Conservation (phyloP, 169 alveolate species). For the Plasmodium fragile region DNA sequence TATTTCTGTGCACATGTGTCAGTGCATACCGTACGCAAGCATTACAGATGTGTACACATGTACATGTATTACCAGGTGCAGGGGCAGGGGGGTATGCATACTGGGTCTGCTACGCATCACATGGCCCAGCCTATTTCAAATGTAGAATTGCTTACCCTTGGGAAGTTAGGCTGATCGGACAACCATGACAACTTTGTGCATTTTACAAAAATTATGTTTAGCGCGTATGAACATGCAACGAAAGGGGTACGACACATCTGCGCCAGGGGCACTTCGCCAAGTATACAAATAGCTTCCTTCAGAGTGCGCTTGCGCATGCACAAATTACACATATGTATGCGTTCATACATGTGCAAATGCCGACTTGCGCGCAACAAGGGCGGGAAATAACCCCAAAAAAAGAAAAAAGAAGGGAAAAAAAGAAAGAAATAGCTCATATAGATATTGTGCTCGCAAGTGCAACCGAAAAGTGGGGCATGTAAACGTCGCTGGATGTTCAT, state of each 20-base stretch:
- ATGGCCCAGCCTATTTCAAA: background rate
- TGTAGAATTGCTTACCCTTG: background rate
- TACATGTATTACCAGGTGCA: background rate
- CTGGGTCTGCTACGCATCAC: background rate
- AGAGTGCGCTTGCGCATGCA: background rate
- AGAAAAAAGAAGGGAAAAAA: background rate
- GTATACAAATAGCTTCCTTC: background rate
- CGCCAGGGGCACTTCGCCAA: background rate
- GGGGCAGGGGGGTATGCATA: background rate
- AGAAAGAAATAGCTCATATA: constrained; percentile 13
- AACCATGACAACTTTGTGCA: background rate
- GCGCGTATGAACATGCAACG: background rate
- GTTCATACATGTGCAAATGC: background rate
- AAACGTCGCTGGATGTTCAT: background rate
- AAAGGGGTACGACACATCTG: background rate
- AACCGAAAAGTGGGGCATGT: constrained; percentile 1
- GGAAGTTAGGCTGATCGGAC: background rate
- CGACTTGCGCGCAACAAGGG: background rate
- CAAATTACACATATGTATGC: background rate
- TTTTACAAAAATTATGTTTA: background rate
- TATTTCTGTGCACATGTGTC: background rate
- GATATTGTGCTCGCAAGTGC: constrained; percentile 70
- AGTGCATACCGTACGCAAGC: background rate
- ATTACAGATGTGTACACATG: background rate
- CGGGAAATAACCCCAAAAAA: background rate